phyloP scores from a whole-genome alignment of 805 yeast species.

The Metschnikowia matae region DNA sequence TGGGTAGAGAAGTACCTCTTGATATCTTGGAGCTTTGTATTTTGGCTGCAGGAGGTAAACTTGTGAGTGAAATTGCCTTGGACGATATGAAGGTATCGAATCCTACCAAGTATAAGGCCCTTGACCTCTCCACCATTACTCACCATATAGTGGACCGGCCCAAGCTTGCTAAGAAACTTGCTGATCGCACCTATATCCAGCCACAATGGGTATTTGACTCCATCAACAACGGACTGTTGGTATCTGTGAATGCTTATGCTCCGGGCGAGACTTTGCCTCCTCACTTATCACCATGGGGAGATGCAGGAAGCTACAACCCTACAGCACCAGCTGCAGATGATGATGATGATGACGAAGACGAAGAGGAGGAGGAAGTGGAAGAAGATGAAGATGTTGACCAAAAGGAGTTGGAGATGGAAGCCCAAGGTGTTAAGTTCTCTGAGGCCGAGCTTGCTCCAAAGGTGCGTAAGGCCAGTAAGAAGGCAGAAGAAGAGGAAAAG shows the following conservation, averaged over 20 bases:
- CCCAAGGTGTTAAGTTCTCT: constrained; percentile 76
- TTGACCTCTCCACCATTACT: constrained; percentile 68
- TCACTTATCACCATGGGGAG: constrained; percentile 99
- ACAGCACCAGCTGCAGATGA: constrained; percentile 43
- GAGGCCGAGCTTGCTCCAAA: constrained; percentile 33
- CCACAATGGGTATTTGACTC: constrained; percentile 98
- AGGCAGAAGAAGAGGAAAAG: constrained; percentile 19
- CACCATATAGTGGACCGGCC: constrained; percentile 97
- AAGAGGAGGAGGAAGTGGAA: constrained; percentile 44
- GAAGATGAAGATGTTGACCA: constrained; percentile 55
- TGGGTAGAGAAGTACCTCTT: constrained; percentile 94
- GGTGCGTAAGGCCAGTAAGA: constrained; percentile 28
- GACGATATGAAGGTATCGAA: constrained; percentile 63
- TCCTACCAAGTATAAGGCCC: constrained; percentile 40
- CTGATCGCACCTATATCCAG: constrained; percentile 91
- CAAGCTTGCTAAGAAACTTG: constrained; percentile 64
- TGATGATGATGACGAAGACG: constrained; percentile 43
- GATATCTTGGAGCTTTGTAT: constrained; percentile 87
- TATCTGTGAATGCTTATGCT: constrained; percentile 77
- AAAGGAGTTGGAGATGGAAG: constrained; percentile 73
- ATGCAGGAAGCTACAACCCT: constrained; percentile 87
- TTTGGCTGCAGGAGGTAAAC: constrained; percentile 79
- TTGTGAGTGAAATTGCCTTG: constrained; percentile 80
- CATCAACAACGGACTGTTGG: constrained; percentile 69
- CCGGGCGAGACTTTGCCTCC: constrained; percentile 97